Evolutionary conservation across 1,284 basidiomycete species (phyloP).

Genomic region (Anthracocystis setariae): DNA sequence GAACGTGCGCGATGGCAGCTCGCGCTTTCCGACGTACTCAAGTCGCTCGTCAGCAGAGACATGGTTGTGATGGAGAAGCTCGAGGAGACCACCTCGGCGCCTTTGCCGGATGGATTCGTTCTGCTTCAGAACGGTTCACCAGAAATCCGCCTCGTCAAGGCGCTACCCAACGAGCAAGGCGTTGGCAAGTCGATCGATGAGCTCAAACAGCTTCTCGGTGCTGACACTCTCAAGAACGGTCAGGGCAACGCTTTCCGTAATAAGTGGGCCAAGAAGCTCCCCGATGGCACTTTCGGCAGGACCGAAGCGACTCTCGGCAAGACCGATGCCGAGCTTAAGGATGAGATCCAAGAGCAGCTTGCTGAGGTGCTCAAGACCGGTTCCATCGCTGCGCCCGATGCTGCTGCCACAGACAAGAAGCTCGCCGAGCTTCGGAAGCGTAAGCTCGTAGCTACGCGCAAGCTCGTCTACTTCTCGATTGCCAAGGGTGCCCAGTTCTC

Average conservation of each 20-base stretch:
- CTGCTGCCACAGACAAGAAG: conserved; percentile 76
- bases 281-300: conserved; percentile 84
- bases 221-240: conserved; percentile 71
- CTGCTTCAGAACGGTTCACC: conserved; percentile 58
- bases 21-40: conserved; percentile 60
- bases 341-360: conserved; percentile 75
- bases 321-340: conserved; percentile 39
- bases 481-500: conserved; percentile 87
- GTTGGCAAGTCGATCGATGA: conserved; percentile 57
- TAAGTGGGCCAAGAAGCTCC: conserved; percentile 94
- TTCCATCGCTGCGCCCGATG: conserved; percentile 71
- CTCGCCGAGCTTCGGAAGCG: conserved; percentile 79
- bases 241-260: conserved; percentile 97
- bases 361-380: conserved; percentile 80
- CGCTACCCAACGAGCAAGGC: conserved; percentile 52
- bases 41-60: conserved; percentile 60
- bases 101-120: conserved; percentile 43
- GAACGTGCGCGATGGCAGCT: conserved; percentile 65
- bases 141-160: conserved; percentile 62
- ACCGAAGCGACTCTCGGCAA: conserved; percentile 67
- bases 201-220: conserved; percentile 60
- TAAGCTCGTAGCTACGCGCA: conserved; percentile 77
- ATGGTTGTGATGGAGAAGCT: conserved; percentile 56
- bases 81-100: conserved; percentile 53
- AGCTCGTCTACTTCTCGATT: conserved; percentile 93